phyloP scores from a whole-genome alignment of 306 rosid genomes.

The Comarum palustre region DNA sequence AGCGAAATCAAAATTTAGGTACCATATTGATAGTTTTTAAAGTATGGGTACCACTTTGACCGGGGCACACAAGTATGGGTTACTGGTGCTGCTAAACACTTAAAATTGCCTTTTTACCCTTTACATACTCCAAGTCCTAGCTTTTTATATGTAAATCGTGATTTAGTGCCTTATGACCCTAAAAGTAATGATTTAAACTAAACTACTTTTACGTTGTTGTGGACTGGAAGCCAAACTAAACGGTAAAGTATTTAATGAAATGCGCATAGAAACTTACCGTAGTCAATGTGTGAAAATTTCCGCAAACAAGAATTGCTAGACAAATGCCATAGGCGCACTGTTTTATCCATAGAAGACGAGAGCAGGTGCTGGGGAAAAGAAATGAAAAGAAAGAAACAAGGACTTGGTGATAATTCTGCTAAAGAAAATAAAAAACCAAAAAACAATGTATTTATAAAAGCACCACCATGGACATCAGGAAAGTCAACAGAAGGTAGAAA shows the following conservation, averaged over 20 bases:
- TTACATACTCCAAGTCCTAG: neutral
- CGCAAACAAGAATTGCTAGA: slow-evolving; percentile 79
- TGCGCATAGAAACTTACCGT: slow-evolving; percentile 53
- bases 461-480: neutral
- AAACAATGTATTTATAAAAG: neutral
- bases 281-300: slow-evolving; percentile 88
- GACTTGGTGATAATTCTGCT: neutral
- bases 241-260: slow-evolving; percentile 16
- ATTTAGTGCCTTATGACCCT: slow-evolving; percentile 9
- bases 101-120: neutral
- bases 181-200: slow-evolving; percentile 14
- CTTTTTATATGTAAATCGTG: neutral
- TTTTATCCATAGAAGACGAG: slow-evolving; percentile 99
- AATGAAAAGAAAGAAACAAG: slow-evolving; percentile 10
- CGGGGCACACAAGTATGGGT: no score
- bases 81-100: no score
- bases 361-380: slow-evolving; percentile 70
- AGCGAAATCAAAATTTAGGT: no score
- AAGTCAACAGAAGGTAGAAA: neutral
- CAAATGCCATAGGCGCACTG: slow-evolving; percentile 95
- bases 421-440: neutral
- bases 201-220: slow-evolving; percentile 15
- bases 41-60: no score
- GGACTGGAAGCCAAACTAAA: slow-evolving; percentile 20
- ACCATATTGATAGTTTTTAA: no score